phyloP scores from a whole-genome alignment of 164 flowering plant species.

The Berberis thunbergii region DNA sequence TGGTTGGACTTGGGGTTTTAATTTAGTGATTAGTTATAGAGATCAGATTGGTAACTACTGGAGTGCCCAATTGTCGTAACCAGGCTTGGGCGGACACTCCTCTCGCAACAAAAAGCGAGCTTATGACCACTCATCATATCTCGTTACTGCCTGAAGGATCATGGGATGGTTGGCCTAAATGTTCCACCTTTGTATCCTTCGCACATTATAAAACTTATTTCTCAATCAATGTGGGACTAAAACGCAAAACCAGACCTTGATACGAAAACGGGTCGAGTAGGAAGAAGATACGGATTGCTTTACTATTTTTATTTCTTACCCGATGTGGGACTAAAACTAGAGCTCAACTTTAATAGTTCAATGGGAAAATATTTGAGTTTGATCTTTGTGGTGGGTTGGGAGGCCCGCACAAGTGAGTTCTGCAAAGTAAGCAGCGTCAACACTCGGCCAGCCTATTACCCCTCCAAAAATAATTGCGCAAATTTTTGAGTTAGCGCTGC shows the following conservation, averaged over 20 bases:
- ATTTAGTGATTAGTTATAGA: not conserved
- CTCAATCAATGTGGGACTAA: too few relatives aligned
- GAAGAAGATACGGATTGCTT: too few relatives aligned
- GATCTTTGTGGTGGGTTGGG: conserved; percentile 26
- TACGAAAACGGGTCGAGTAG: too few relatives aligned
- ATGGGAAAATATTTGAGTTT: too few relatives aligned
- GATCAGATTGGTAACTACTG: not conserved
- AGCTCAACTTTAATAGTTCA: too few relatives aligned
- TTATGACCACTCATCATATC: not conserved
- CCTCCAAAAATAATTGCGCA: conserved; percentile 93
- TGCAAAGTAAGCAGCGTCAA: conserved; percentile 99
- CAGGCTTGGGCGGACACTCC: not conserved
- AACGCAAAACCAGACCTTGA: too few relatives aligned
- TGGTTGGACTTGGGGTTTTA: too few relatives aligned
- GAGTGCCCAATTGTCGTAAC: not conserved
- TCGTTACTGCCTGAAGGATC: not conserved
- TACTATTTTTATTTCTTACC: too few relatives aligned
- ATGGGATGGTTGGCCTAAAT: too few relatives aligned
- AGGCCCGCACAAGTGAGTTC: conserved; percentile 98
- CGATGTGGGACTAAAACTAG: too few relatives aligned
- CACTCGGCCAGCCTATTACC: conserved; percentile 91
- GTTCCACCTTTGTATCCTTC: too few relatives aligned
- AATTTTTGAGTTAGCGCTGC: conserved; percentile 37
- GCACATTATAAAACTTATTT: too few relatives aligned
- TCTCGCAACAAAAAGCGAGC: not conserved